Base-by-base conservation (phyloP, 2,329 filamentous ascomycete genomes). In the Colletotrichum zoysiae region DNA sequence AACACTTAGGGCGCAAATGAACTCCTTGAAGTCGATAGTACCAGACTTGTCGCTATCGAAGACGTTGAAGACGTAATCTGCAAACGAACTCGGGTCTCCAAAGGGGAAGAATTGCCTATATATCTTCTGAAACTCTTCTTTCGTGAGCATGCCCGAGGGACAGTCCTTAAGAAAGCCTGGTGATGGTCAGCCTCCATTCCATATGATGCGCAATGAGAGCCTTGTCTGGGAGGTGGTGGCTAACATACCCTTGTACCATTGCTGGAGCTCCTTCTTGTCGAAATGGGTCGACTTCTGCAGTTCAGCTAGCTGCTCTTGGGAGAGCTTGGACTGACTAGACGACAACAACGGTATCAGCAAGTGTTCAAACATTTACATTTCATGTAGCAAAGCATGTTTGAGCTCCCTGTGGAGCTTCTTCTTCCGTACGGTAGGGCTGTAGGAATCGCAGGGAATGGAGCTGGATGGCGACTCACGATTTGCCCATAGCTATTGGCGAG, bases 61-160 rank as follows among this genome's bases (percentile, higher is more conserved):
- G 50, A 99, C 96, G 78, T 98, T 97, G 86, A 99, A 99, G 74
- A 99, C 96, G 82, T 98, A 98, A 84, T 98, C 95, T 81, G 96
- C 96, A 81, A 99, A 99, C 3, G 94, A 96, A 35, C 94, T 97
- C 4, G 96, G 96, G 81, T 99, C 96, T 76, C 96, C 96, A 79
- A 98, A 98, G 18, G 96, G 96, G 83, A 99, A 99, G 89, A 99
- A 99, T 83, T 98, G 96, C 78, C 96, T 94, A 85, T 99, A 99
- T 79, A 99, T 99, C 86, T 98, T 98, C 84, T 98, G 96, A 83
- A 99, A 99, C 83, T 99, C 96, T 80, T 97, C 93, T 85, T 98
- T 99, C 79, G 94, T 96, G 81, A 99, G 92, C 87, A 95, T 97
- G 82, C 96, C 96, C 53, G 93, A 95, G 5, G 96, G 96, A 84